Base-by-base conservation (phyloP, 495 filamentous ascomycete genomes). In the Daldinia decipiens region DNA sequence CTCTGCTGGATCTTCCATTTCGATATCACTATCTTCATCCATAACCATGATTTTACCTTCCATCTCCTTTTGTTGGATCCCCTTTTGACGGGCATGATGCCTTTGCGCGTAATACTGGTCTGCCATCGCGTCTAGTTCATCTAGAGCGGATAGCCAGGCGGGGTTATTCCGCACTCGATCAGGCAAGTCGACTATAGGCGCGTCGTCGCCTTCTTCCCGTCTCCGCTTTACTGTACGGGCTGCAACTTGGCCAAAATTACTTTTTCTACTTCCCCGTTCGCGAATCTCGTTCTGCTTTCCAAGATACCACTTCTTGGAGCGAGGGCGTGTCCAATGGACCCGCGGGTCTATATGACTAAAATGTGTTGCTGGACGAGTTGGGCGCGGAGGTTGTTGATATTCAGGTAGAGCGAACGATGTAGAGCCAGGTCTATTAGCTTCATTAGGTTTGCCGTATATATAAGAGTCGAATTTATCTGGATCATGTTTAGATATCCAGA, bases 261-360 rank as follows among this genome's bases (percentile, higher is more conserved):
- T 74, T 62, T 86, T 86, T 4, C 80, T 72, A 6, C 64, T 72
- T 15, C 79, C 79, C 1, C 84, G 81, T 9, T 73, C 69, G 36
- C 68, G 56, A 27, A 87, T 84, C 54, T 87, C 83, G 2, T 65
- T 62, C 36, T 75, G 73, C 55, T 86, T 87, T 21, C 70, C 59
- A 3, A 57, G 63, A 19, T 79, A 67, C 80, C 83, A 86, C 27
- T 77, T 75, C 11, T 76, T 62, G 0, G 81, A 78, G 54, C 73
- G 78, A 3, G 68, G 72, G 8, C 76, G 76, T 2, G 77, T 72
- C 78, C 80, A 84, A 52, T 80, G 79, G 3, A 79, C 66, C 3
- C 80, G 79, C 0, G 84, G 85, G 67, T 86, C 81, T 21, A 86
- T 79, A 64, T 79, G 67, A 5, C 63, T 71, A 65, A 74, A 82